Evolutionary conservation across 495 filamentous ascomycete species (phyloP).

Genomic region (Tuber magnatum): DNA sequence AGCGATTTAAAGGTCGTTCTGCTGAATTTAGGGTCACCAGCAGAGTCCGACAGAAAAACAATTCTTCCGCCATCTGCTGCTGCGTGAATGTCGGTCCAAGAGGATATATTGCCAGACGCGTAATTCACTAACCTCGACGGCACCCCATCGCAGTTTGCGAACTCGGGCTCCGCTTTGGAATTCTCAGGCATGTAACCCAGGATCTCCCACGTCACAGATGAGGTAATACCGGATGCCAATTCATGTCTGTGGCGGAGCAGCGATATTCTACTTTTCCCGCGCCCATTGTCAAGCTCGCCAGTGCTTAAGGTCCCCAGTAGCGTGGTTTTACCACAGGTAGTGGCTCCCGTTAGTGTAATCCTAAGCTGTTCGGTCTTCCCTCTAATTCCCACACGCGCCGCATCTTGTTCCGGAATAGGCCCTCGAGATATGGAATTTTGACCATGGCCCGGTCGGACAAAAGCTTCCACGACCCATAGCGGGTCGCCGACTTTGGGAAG

Average conservation of each 20-base stretch:
- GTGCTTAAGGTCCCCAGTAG: conserved; percentile 82
- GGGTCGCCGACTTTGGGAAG: conserved; percentile 47
- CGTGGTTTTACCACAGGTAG: conserved; percentile 88
- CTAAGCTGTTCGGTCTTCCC: conserved; percentile 65
- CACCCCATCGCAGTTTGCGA: conserved; percentile 12
- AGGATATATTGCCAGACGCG: conserved; percentile 73
- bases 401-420: conserved; percentile 10
- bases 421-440: background rate
- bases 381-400: conserved; percentile 9
- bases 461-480: conserved; percentile 84
- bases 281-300: conserved; percentile 80
- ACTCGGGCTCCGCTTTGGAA: conserved; percentile 19
- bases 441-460: conserved; percentile 54
- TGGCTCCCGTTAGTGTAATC: conserved; percentile 83
- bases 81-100: conserved; percentile 88
- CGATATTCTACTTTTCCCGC: conserved; percentile 78
- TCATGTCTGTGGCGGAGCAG: conserved; percentile 93
- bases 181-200: conserved; percentile 62
- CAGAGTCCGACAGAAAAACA: conserved; percentile 81
- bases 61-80: conserved; percentile 61
- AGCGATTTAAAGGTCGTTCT: conserved; percentile 79
- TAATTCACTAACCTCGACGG: conserved; percentile 71
- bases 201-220: conserved; percentile 85
- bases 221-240: conserved; percentile 81
- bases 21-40: conserved; percentile 77